Base-by-base conservation (phyloP, 2,329 filamentous ascomycete species). In the Beauveria australis region DNA sequence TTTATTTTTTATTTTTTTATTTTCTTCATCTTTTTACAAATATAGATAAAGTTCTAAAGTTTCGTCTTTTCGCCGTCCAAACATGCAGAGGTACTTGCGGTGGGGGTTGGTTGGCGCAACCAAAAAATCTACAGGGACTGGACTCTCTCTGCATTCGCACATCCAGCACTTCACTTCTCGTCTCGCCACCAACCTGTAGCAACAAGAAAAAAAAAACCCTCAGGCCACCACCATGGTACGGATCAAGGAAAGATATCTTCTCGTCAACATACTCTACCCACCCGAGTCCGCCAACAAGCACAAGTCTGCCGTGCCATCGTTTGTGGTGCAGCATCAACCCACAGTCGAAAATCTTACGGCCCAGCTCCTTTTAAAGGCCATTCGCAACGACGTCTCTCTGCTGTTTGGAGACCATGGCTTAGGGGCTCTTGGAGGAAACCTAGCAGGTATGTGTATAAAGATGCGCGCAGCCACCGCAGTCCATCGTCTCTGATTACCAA, bases 221-320 rank as follows among this genome's bases (percentile, higher is more conserved):
- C 12, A 28, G 7, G 18, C n/a, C 28, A 16, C 3, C 26, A 64
- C 41, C 53, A 97, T 99, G 94, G 94, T 99, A 63, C 91, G 94
- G 71, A 85, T 97, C 67, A 99, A 99, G 76, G 89, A 96, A 74
- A 88, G 94, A 68, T 99, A 99, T 73, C 83, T 99, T 19, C 85
- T 97, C n/a, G 85, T 97, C 64, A 91, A 96, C 71, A 92, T 97
- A 66, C 81, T 97, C 52, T 97, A 97, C 69, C 91, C 92, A 0
- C 81, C 85, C 7, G 77, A 83, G 14, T 64, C 78, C 10, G 64
- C 69, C 10, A 68, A 67, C 63, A 63, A 69, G 52, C 65, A 67
- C 63, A 73, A 72, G 61, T 54, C 70, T 40, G 72, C 75, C 66
- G 67, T 81, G 69, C 73, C 89, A 70, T 73, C 84, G 76, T 79